Evolutionary conservation across 192 early-diverging fungal genomes (phyloP), one percentile per base, ranked within the genome.

Genomic region (Coemansia aciculifera): DNA sequence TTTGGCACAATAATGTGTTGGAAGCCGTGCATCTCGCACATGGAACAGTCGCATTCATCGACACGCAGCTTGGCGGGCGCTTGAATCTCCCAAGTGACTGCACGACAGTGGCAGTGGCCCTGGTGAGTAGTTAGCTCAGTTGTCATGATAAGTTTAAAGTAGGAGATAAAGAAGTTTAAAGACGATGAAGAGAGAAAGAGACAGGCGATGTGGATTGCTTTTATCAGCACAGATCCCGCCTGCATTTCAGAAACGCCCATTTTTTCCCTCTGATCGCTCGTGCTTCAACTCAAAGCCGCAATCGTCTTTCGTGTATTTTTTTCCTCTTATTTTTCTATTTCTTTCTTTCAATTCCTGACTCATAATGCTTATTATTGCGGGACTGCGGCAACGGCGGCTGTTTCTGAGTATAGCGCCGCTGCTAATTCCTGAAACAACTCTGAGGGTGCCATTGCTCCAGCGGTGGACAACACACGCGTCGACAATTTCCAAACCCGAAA

Each of bases 11-110:
- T 82, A 11, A 82, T 62, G 48, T 82, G 79, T 59, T 71, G 74
- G 63, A 73, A 82, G 2, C 79, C 79, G 61, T 73, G 43, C 64
- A 76, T 63, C 1, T 71, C 44, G 66, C 79, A 82, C 6, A 82
- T 68, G 7, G 74, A 71, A 59, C 79, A 82, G 62, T 82, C 69
- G 71, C 79, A 82, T 36, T 82, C 74, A 43, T 82, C 75, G 11
- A 82, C 62, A 10, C 36, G 36, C 6, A 82, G 69, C 36, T 64
- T 46, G 1, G 48, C 54, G 5, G 79, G 79, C 29, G 79, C 79
- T 19, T 46, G 37, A 3, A 82, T 74, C 65, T 82, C 79, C 74
- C 74, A 77, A 2, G 62, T 64, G 21, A 82, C 75, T 1, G 71
- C 51, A 11, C 62, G 64, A 66, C 79, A 82, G 72, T 82, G 79